Evolutionary conservation across 805 yeast genomes (phyloP), one percentile per base, ranked within the genome.

Genomic region (Nematodospora valgi): DNA sequence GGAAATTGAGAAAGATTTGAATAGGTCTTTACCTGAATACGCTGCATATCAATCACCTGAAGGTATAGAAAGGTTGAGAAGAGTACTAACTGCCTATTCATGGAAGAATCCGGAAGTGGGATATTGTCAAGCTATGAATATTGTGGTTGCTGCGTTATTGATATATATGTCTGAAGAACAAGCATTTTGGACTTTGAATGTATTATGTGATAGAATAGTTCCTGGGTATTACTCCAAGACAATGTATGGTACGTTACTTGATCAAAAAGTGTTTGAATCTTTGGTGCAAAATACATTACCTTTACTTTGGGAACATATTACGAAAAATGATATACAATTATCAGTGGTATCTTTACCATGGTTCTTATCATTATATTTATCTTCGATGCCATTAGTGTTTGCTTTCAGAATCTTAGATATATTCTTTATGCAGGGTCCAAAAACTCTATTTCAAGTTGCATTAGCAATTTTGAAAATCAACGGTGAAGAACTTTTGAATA

Each of bases 41-140:
- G 82, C 93, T 2, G 98, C 96, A 0, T 93, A 88, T 52, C 98
- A 93, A 56, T 72, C 73, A 6, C 72, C 72, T 4, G 94, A 86
- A 50, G 98, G 99, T 5, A 89, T 93, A 28, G 75, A 70, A 32
- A 69, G 96, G 36, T 70, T 93, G 31, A 72, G 98, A 42, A 72
- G 95, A 41, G 98, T 93, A 0, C 70, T 93, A 39, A 83, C 94
- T 0, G 96, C 96, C 0, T 93, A 89, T 52, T 86, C 96, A 0
- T 93, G 98, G 97, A 86, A 84, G 45, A 88, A 89, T 55, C 96
- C 96, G 0, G 96, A 91, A 27, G 86, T 93, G 17, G 99, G 99
- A 0, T 93, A 93, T 58, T 93, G 99, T 56, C 98, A 93, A 59
- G 98, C 98, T 1, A 93, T 94, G 98, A 93, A 93, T 55, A 93